phyloP scores from a whole-genome alignment of 768 basidiomycete species.

The Pisolithus sp. region DNA sequence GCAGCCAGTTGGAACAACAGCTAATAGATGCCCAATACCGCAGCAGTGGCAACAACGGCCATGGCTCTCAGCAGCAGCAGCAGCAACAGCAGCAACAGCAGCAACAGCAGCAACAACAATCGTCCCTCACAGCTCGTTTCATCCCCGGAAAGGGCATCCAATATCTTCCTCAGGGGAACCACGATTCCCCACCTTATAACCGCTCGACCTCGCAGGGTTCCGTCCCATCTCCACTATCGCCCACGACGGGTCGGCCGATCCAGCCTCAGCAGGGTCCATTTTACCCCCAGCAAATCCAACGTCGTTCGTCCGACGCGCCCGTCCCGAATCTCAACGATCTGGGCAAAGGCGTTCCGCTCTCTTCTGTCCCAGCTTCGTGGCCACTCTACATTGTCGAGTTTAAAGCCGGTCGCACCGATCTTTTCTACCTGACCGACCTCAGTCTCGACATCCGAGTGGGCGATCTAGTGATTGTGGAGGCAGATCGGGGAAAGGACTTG shows the following conservation, averaged over 20 bases:
- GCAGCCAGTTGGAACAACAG: constrained; percentile 41
- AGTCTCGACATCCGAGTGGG: constrained; percentile 65
- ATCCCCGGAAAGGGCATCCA: constrained; percentile 63
- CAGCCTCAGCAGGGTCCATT: constrained; percentile 25
- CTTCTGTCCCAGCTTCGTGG: constrained; percentile 73
- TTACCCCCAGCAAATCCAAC: constrained; percentile 29
- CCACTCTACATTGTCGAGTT: constrained; percentile 97
- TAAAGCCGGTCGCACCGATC: constrained; percentile 92
- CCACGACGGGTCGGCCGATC: constrained; percentile 28
- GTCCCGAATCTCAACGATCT: constrained; percentile 45
- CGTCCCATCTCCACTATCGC: constrained; percentile 53
- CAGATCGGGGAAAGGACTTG: constrained; percentile 88
- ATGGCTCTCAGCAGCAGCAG: constrained; percentile 1
- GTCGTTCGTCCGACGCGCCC: constrained; percentile 36
- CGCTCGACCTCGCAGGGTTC: constrained; percentile 38
- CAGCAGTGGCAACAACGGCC: constrained; percentile 11
- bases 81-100: constrained; percentile 23
- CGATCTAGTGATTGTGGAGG: constrained; percentile 94
- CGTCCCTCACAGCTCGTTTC: constrained; percentile 50
- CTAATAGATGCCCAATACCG: constrained; percentile 35
- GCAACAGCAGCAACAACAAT: constrained; percentile 24
- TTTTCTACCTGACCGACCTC: constrained; percentile 84
- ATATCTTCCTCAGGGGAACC: constrained; percentile 36
- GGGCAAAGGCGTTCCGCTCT: constrained; percentile 85
- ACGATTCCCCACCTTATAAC: constrained; percentile 35